These are phyloP conservation scores for Guillardia theta DNA, from an alignment of 78 protist species.

Conservation along the genomic window DNA sequence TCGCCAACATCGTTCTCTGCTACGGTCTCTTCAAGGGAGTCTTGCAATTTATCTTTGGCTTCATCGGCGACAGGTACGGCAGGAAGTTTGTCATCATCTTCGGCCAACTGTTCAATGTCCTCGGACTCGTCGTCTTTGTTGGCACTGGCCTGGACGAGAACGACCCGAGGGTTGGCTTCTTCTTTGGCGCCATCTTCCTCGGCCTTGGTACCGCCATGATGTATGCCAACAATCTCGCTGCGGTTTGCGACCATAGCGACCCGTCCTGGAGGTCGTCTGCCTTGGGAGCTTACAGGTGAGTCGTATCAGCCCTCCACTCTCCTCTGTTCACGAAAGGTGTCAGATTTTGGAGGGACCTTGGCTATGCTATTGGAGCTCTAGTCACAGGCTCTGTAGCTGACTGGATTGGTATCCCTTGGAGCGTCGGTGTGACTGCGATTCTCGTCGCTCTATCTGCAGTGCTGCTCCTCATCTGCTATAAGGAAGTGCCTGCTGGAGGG, in stretches of 20 bases:
- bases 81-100: not conserved
- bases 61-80: not conserved
- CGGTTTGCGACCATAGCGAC: not conserved
- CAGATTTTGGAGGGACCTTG: not conserved
- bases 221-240: not conserved
- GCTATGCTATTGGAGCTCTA: not conserved
- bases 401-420: not conserved
- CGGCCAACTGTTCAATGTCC: not conserved
- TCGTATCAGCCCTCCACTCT: too few relatives aligned
- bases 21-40: not conserved
- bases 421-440: not conserved
- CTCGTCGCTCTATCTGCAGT: not conserved
- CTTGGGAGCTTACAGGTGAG: not conserved
- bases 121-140: not conserved
- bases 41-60: not conserved
- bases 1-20: not conserved
- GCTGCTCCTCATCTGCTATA: not conserved
- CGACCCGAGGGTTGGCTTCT: not conserved
- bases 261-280: not conserved
- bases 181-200: not conserved
- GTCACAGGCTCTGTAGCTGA: not conserved
- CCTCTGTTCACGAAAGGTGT: too few relatives aligned
- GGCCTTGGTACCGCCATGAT: not conserved
- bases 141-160: not conserved
- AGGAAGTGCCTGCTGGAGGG: not conserved